Percentiles rank a stretch among this genome's conserved stretches.
These are phyloP conservation scores for Scenedesmus sp. DNA, from an alignment of 163 green algal species.

Conservation along the genomic window DNA sequence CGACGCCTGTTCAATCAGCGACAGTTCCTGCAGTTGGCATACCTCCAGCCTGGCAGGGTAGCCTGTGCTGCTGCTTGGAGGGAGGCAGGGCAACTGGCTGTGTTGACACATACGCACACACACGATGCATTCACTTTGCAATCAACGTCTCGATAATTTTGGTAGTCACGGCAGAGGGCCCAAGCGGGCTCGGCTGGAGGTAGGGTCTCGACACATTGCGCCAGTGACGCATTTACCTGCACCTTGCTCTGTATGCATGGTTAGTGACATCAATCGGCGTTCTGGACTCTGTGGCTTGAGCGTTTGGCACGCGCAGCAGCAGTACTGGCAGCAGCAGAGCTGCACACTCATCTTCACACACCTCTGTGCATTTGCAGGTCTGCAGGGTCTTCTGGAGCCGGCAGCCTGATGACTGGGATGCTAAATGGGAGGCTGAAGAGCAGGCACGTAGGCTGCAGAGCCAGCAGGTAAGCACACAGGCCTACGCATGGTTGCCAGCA, in stretches of 20 bases:
- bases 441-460: background rate
- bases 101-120: background rate
- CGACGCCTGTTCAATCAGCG: background rate
- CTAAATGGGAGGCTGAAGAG: slow-evolving; percentile 42
- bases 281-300: too few relatives aligned
- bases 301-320: background rate
- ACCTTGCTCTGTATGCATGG: background rate
- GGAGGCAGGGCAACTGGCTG: background rate
- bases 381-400: slow-evolving; percentile 46
- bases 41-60: background rate
- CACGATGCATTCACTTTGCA: background rate
- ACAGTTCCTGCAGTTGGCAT: background rate
- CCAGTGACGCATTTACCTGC: background rate
- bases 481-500: too few relatives aligned
- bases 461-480: slow-evolving; percentile 15
- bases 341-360: too few relatives aligned
- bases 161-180: background rate
- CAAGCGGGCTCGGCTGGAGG: background rate
- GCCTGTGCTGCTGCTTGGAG: background rate
- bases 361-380: background rate
- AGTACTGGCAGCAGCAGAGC: background rate
- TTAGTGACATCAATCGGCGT: too few relatives aligned
- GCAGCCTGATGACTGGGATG: slow-evolving; percentile 45
- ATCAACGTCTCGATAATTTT: background rate
- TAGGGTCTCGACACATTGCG: background rate